Evolutionary conservation across 306 rosid species (phyloP).

Genomic region (Hippophae rhamnoides): DNA sequence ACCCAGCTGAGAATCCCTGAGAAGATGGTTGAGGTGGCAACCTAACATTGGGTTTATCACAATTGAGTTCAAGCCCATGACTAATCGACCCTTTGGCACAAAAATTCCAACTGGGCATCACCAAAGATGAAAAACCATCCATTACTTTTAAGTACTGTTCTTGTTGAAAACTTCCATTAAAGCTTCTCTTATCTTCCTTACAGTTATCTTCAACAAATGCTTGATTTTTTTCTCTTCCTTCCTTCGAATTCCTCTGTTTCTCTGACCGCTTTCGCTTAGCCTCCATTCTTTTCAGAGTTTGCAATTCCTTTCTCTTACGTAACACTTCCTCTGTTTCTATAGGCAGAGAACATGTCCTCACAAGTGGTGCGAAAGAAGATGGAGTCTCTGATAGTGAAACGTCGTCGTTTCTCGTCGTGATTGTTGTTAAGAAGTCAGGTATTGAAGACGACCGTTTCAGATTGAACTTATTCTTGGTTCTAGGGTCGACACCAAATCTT

Average conservation of each 20-base stretch:
- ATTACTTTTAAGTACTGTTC: slow-evolving; percentile 25
- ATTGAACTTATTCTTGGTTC: slow-evolving; percentile 30
- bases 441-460: slow-evolving; percentile 46
- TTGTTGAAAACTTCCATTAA: slow-evolving; percentile 1
- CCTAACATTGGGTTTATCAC: slow-evolving; percentile 2
- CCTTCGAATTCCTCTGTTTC: slow-evolving; percentile 52
- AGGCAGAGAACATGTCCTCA: slow-evolving; percentile 61
- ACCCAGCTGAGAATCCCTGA: slow-evolving; percentile 25
- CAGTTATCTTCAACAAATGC: no score
- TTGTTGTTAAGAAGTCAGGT: slow-evolving; percentile 30
- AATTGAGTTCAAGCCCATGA: slow-evolving; percentile 24
- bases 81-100: background rate
- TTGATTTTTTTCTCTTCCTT: slow-evolving; percentile 26
- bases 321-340: slow-evolving; percentile 54
- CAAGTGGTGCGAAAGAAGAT: slow-evolving; percentile 19
- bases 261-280: slow-evolving; percentile 58
- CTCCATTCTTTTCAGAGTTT: slow-evolving; percentile 61
- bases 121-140: slow-evolving; percentile 21
- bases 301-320: slow-evolving; percentile 75
- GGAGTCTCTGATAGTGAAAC: slow-evolving; percentile 3
- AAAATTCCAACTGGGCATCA: slow-evolving; percentile 13
- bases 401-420: slow-evolving; percentile 17
- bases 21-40: slow-evolving; percentile 22
- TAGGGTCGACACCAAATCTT: slow-evolving; percentile 70
- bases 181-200: slow-evolving; percentile 8